Evolutionary conservation across 179 eudicot genomes (phyloP).

Genomic region (Pouteria campechiana): DNA sequence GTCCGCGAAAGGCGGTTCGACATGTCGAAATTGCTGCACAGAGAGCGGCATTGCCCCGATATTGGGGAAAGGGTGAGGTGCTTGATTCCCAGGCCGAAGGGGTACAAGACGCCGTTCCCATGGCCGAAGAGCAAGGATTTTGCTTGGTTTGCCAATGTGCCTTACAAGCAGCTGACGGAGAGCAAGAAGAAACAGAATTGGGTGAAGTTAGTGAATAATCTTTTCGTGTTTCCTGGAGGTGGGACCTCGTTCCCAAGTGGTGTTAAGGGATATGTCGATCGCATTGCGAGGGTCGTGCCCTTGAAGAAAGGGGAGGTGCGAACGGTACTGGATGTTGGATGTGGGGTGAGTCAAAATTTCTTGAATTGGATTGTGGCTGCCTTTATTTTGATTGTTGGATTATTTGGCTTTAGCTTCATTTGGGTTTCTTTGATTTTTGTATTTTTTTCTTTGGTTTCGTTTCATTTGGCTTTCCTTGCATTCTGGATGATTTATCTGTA

Average conservation of each 20-base stretch:
- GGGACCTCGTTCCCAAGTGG: constrained; percentile 53
- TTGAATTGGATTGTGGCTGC: background rate
- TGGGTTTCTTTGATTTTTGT: too few species aligned
- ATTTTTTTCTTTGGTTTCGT: too few species aligned
- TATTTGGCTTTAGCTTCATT: too few species aligned
- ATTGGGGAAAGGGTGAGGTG: constrained; percentile 19
- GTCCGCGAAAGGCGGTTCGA: constrained; percentile 8
- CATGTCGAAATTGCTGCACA: constrained; percentile 11
- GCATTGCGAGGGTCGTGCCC: constrained; percentile 27
- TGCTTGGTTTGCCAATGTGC: constrained; percentile 53
- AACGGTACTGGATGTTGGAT: constrained; percentile 55
- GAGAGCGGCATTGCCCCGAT: constrained; percentile 51
- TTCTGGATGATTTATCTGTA: too few species aligned
- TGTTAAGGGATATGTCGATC: constrained; percentile 33
- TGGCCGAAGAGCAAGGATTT: constrained; percentile 48
- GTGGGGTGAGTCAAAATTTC: constrained; percentile 40
- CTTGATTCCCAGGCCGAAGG: constrained; percentile 25
- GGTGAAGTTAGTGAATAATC: constrained; percentile 38
- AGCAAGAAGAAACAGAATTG: constrained; percentile 45
- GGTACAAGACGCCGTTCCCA: constrained; percentile 28
- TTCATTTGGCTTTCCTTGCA: too few species aligned
- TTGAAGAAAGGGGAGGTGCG: constrained; percentile 35
- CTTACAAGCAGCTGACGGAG: constrained; percentile 22
- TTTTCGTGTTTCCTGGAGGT: constrained; percentile 51
- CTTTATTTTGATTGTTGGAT: background rate